These are phyloP conservation scores for Sporobolomyces phaffii DNA, from an alignment of 768 basidiomycete species.

Conservation along the genomic window DNA sequence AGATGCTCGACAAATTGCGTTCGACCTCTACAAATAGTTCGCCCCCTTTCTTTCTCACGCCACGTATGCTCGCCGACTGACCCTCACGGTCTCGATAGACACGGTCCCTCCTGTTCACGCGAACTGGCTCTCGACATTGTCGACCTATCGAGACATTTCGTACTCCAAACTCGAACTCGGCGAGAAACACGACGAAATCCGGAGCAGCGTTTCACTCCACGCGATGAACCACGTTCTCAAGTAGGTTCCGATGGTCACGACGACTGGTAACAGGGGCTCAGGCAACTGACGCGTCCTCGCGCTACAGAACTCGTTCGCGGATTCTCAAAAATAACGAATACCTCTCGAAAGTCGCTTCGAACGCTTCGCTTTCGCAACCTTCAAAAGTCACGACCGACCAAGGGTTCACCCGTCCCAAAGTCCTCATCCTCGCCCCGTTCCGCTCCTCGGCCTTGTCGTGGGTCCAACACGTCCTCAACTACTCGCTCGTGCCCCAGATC, in stretches of 20 bases:
- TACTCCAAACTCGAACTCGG: slow-evolving; percentile 58
- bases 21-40: background rate
- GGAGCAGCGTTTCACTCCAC: slow-evolving; percentile 71
- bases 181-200: slow-evolving; percentile 58
- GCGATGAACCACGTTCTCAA: slow-evolving; percentile 82
- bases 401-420: slow-evolving; percentile 92
- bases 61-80: background rate
- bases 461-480: slow-evolving; percentile 71
- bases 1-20: slow-evolving; percentile 35
- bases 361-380: slow-evolving; percentile 50
- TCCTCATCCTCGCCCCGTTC: slow-evolving; percentile 87
- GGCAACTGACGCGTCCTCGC: slow-evolving; percentile 12
- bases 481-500: slow-evolving; percentile 42
- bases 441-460: slow-evolving; percentile 79
- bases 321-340: slow-evolving; percentile 92
- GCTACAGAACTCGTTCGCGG: slow-evolving; percentile 71
- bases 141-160: slow-evolving; percentile 68
- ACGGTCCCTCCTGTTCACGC: background rate
- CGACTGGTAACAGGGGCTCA: too few relatives aligned
- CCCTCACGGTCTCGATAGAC: too few relatives aligned
- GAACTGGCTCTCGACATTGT: slow-evolving; percentile 24
- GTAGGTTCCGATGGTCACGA: slow-evolving; percentile 51
- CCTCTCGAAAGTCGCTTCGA: slow-evolving; percentile 64
- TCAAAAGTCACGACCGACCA: slow-evolving; percentile 68
- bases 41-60: background rate